Evolutionary conservation across 768 basidiomycete species (phyloP), one percentile per base, ranked within the genome.

Genomic region (Boletus coccyginus): DNA sequence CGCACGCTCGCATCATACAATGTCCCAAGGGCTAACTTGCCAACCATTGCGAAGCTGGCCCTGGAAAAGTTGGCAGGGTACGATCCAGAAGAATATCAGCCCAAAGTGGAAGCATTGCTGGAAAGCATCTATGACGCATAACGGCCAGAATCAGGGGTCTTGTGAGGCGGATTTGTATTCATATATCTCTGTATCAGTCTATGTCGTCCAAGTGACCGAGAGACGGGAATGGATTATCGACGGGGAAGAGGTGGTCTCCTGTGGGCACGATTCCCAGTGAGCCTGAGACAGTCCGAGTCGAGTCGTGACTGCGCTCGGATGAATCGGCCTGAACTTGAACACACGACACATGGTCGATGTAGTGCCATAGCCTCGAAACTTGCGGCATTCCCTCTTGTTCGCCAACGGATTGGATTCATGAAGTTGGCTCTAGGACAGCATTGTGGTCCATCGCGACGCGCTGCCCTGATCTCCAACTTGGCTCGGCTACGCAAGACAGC

Each of bases 1-100:
- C 80, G 79, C 10, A 82, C 73, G 21, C 77, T 90, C 39, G 66
- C 74, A 21, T 77, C 84, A 19, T 88, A 88, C 71, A 81, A 82
- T 2, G 86, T 91, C 2, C 87, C 88, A 9, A 76, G 60, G 44
- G 75, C 73, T 45, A 81, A 89, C 60, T 52, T 88, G 5, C 65
- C 74, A 9, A 74, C 68, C 42, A 81, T 91, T 57, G 85, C 87
- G 10, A 62, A 52, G 42, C 46, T 55, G 58, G 62, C 66, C 7
- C 19, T 68, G 55, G 27, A 27, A 27, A 27, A 27, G 27, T 27
- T 6, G 27, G 52, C 24, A 48, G 44, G 51, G 10, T 74, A 76
- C 41, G 70, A 81, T 57, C 72, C 74, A 16, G 55, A 65, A 16
- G 55, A 65, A 40, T 55, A 73, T 36, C 71, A 62, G 33, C 43